Conservation (phyloP, 495 filamentous ascomycete genomes). For the Choiromyces venosus region DNA sequence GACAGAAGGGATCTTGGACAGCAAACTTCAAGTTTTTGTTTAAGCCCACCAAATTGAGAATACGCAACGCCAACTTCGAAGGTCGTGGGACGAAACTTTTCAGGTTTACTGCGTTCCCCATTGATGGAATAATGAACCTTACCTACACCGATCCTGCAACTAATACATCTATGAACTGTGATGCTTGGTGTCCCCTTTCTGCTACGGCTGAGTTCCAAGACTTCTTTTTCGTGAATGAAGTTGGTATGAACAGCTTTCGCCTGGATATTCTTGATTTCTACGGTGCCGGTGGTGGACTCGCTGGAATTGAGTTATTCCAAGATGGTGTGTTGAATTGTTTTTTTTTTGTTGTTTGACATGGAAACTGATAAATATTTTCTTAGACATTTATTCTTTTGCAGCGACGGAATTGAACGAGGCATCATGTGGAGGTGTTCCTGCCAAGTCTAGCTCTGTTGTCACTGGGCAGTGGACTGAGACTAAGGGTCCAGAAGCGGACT, state of each 20-base stretch:
- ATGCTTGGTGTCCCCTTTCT: slow-evolving; percentile 72
- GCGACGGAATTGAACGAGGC: slow-evolving; percentile 85
- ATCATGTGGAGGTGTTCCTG: slow-evolving; percentile 61
- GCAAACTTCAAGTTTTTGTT: slow-evolving; percentile 78
- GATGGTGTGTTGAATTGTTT: slow-evolving; percentile 49
- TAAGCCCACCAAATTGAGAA: slow-evolving; percentile 72
- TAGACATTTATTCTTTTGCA: slow-evolving; percentile 76
- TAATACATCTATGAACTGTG: slow-evolving; percentile 61
- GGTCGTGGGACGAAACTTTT: slow-evolving; percentile 82
- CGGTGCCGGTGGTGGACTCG: slow-evolving; percentile 75
- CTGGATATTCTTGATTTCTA: slow-evolving; percentile 83
- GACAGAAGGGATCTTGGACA: slow-evolving; percentile 73
- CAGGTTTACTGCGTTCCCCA: slow-evolving; percentile 71
- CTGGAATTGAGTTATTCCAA: slow-evolving; percentile 85
- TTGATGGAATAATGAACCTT: slow-evolving; percentile 93
- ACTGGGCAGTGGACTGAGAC: slow-evolving; percentile 64
- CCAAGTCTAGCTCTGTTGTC: slow-evolving; percentile 57
- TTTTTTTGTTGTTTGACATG: neutral
- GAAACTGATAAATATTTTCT: slow-evolving; percentile 32
- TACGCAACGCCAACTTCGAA: slow-evolving; percentile 84
- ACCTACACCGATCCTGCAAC: slow-evolving; percentile 75
- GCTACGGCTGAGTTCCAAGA: slow-evolving; percentile 67
- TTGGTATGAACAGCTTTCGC: slow-evolving; percentile 84
- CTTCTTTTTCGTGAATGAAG: slow-evolving; percentile 77
- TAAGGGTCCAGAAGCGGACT: slow-evolving; percentile 50